Evolutionary conservation across 2,329 filamentous ascomycete species (phyloP).

Genomic region (Graphiopsis chlorocephala): DNA sequence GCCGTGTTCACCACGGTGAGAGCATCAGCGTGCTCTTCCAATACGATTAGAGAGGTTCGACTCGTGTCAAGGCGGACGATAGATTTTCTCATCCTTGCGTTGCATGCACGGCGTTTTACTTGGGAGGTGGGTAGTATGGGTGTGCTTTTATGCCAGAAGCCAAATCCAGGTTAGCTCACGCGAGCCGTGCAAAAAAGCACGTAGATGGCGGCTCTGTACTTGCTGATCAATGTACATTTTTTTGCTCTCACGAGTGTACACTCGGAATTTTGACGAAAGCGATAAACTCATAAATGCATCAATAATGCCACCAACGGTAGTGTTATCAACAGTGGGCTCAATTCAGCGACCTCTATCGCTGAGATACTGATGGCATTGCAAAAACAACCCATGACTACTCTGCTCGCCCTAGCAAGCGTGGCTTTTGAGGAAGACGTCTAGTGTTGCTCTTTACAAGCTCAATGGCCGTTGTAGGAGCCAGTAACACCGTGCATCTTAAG

Average conservation of each 20-base stretch:
- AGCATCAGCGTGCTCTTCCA: conserved; percentile 95
- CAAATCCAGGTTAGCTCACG: neutral
- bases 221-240: neutral
- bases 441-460: neutral
- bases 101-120: conserved; percentile 4
- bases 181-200: neutral
- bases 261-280: neutral
- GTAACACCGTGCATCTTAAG: neutral
- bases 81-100: conserved; percentile 5
- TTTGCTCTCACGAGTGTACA: neutral
- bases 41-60: conserved; percentile 56
- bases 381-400: neutral
- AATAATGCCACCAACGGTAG: neutral
- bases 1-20: conserved; percentile 94
- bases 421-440: neutral
- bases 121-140: neutral
- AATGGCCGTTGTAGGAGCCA: neutral
- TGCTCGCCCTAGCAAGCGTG: neutral
- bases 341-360: neutral
- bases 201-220: neutral
- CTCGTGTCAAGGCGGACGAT: neutral
- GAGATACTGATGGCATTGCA: neutral
- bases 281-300: neutral
- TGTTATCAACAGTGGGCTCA: neutral
- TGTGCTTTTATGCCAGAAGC: neutral